phyloP scores from a whole-genome alignment of 1,284 basidiomycete species.

The Xerocomus amazonicus region DNA sequence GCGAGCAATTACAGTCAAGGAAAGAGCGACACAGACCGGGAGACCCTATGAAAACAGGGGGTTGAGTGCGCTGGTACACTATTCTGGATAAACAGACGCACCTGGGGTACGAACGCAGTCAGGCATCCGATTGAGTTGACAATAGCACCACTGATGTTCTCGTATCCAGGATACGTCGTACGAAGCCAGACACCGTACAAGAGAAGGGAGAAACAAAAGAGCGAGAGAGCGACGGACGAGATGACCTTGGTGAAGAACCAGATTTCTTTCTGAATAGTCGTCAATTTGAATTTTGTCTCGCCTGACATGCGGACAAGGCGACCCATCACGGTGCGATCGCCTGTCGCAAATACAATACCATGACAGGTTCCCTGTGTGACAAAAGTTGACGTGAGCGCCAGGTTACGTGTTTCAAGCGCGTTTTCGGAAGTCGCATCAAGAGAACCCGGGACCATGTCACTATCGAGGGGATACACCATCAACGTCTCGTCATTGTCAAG shows the following conservation, averaged over 20 bases:
- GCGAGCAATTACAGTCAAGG: constrained; percentile 48
- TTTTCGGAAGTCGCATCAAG: constrained; percentile 53
- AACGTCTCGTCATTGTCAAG: neutral
- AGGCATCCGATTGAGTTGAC: constrained; percentile 48
- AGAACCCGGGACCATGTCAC: constrained; percentile 50
- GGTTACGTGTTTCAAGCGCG: constrained; percentile 59
- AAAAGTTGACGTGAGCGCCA: constrained; percentile 53
- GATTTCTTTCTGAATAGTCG: constrained; percentile 46
- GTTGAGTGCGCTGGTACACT: neutral
- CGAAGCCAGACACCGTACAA: constrained; percentile 46
- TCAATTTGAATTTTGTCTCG: constrained; percentile 46
- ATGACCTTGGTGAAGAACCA: constrained; percentile 50
- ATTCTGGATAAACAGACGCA: constrained; percentile 3
- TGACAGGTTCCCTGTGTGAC: constrained; percentile 53
- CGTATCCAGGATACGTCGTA: constrained; percentile 36
- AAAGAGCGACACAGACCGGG: constrained; percentile 48
- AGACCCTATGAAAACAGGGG: constrained; percentile 36
- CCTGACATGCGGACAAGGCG: constrained; percentile 55
- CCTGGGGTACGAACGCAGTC: constrained; percentile 51
- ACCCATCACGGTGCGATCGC: constrained; percentile 60
- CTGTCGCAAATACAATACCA: constrained; percentile 58
- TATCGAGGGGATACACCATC: constrained; percentile 2
- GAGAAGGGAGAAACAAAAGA: constrained; percentile 42
- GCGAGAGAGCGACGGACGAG: constrained; percentile 38
- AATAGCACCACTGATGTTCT: constrained; percentile 39